These are phyloP conservation scores for Aquanectria penicillioides DNA, from an alignment of 2,329 filamentous ascomycete genomes.

Conservation along the genomic window DNA sequence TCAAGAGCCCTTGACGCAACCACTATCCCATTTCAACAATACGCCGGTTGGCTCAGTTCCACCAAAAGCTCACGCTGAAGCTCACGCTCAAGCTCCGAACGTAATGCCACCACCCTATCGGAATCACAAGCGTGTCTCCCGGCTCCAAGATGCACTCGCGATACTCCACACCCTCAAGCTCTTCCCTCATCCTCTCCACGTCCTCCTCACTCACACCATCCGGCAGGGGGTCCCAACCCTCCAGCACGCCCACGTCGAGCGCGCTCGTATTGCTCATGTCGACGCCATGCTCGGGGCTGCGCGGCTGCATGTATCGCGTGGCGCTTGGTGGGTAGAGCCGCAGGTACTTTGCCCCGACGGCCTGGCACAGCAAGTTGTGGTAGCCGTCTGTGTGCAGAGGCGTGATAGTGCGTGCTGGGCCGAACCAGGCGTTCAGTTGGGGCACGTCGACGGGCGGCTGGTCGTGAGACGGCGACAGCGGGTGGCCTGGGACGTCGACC, in stretches of 20 bases:
- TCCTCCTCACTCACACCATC: constrained; percentile 43
- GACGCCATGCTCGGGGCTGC: constrained; percentile 73
- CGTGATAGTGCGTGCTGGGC: constrained; percentile 86
- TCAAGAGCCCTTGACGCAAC: neutral
- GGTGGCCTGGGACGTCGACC: constrained; percentile 70
- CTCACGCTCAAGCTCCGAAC: constrained; percentile 86
- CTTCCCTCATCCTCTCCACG: constrained; percentile 50
- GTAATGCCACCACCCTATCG: constrained; percentile 98
- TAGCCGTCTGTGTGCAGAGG: constrained; percentile 95
- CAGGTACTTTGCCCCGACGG: constrained; percentile 92
- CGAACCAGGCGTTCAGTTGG: constrained; percentile 91
- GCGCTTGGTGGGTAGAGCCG: constrained; percentile 80
- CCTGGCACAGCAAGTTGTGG: constrained; percentile 90
- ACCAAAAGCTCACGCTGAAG: constrained; percentile 98
- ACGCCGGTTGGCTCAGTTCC: constrained; percentile 62
- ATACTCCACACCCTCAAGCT: constrained; percentile 70
- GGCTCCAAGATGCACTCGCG: constrained; percentile 81
- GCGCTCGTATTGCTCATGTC: constrained; percentile 93
- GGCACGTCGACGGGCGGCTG: constrained; percentile 65
- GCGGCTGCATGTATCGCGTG: constrained; percentile 67
- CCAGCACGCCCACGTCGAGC: constrained; percentile 78
- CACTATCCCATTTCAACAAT: neutral
- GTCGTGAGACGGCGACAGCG: constrained; percentile 47
- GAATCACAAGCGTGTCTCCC: constrained; percentile 89
- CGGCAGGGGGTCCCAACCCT: constrained; percentile 64